phyloP scores from a whole-genome alignment of 2,329 filamentous ascomycete species.

The Teratosphaeriaceae sp. region DNA sequence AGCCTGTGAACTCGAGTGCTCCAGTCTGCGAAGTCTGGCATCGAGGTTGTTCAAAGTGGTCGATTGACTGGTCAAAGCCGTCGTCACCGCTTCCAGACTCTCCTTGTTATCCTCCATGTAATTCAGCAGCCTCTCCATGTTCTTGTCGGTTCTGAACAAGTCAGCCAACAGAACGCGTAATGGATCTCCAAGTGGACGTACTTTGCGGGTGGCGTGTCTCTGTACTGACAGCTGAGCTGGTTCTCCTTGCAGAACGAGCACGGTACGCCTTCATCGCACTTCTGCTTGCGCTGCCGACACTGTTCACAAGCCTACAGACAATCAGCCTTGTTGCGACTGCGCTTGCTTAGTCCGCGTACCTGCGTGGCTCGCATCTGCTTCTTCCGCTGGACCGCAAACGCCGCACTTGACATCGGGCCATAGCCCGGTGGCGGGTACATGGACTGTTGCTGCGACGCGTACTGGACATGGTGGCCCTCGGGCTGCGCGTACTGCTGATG shows the following conservation, averaged over 20 bases:
- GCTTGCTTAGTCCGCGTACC: conserved; percentile 16
- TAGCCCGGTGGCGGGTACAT: conserved; percentile 21
- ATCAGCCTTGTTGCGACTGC: conserved; percentile 12
- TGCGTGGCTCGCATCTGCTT: conserved; percentile 33
- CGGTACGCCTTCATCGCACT: conserved; percentile 81
- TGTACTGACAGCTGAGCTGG: conserved; percentile 74
- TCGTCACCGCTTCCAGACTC: conserved; percentile 20
- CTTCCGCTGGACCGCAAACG: conserved; percentile 21
- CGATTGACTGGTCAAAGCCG: too few relatives aligned
- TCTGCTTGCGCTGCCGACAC: conserved; percentile 80
- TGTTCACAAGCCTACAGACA: conserved; percentile 72
- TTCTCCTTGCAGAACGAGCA: conserved; percentile 86
- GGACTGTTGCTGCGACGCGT: conserved; percentile 19
- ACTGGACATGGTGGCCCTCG: conserved; percentile 20
- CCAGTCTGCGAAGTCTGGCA: conserved; percentile 19
- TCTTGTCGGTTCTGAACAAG: conserved; percentile 40
- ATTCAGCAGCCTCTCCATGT: conserved; percentile 43
- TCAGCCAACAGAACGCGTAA: too few relatives aligned
- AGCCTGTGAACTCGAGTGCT: conserved; percentile 9
- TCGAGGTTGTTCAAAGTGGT: conserved; percentile 23
- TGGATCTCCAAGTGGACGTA: too few relatives aligned
- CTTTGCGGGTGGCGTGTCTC: conserved; percentile 88
- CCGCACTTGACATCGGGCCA: conserved; percentile 19
- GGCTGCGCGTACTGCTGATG: conserved; percentile 24
- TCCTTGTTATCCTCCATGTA: conserved; percentile 34